These are phyloP conservation scores for Taphrina populina DNA, from an alignment of 1,139 yeast species.

Conservation along the genomic window DNA sequence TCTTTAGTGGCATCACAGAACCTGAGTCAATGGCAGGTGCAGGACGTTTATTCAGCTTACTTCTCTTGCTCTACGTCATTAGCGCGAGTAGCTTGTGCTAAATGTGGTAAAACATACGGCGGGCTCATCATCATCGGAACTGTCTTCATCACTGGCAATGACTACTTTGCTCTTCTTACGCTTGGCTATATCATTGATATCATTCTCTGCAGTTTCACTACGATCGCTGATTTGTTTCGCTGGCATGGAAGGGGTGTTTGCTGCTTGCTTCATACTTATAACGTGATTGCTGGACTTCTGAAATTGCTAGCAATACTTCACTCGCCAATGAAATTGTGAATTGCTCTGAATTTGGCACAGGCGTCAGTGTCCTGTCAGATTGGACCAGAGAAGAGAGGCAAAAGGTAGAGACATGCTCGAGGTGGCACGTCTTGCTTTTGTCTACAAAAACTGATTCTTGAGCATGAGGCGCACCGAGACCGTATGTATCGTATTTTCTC, in stretches of 20 bases:
- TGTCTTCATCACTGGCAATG: slow-evolving; percentile 11
- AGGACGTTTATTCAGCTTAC: neutral
- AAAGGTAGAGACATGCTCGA: no score
- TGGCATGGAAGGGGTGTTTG: no score
- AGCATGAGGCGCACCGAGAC: no score
- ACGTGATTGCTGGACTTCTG: no score
- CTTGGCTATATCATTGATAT: slow-evolving; percentile 8
- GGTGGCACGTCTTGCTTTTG: no score
- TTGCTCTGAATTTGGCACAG: neutral
- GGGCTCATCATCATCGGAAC: slow-evolving; percentile 23
- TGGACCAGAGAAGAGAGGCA: neutral
- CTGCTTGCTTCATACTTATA: no score
- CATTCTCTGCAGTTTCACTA: no score
- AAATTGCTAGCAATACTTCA: no score
- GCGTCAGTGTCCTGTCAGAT: neutral
- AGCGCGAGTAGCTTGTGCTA: neutral
- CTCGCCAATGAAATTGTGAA: no score
- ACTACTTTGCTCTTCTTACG: slow-evolving; percentile 27
- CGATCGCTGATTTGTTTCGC: no score
- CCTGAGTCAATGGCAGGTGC: neutral
- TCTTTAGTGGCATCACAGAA: neutral
- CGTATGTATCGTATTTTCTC: no score
- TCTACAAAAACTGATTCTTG: no score
- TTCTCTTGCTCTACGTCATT: slow-evolving; percentile 12
- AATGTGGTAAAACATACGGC: neutral